Base-by-base conservation (phyloP, 352 stramenopile genomes). In the Phytophthora meadii region DNA sequence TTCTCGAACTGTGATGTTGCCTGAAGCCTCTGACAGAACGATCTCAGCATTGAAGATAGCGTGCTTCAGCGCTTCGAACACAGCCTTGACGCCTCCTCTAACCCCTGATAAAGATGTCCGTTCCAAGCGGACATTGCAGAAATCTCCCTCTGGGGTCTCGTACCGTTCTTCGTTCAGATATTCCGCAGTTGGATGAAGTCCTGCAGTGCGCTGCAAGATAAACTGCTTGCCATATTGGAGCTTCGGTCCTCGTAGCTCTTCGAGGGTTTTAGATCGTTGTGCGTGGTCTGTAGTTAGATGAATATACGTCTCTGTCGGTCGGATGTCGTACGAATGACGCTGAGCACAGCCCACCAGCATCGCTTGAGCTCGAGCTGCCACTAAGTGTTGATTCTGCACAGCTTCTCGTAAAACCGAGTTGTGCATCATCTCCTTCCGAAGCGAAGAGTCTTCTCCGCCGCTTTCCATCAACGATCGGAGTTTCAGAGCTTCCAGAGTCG, bases 91-190 rank as follows among this genome's bases (percentile, higher is more conserved):
- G 19, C 60, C 67, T 11, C 62, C 27, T 5, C 9, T 17, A 8
- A 70, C 46, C 19, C 45, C 22, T 19, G 49, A 19, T 2, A 81
- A 63, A 17, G 64, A 22, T 14, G 42, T 70, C 17, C 82, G 52
- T 28, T 81, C 75, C 36, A 84, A 88, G 10, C 76, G 77, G 10
- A 79, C 57, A 32, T 68, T 76, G 52, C 75, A 83, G 36, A 65
- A 79, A 48, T 86, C 77, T 1, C 72, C 68, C 1, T 62, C 54
- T 30, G 66, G 59, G 28, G 67, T 70, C 60, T 81, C 69, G 51
- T 61, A 72, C 22, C 61, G 50, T 25, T 71, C 50, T 34, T 84
- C 65, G 14, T 71, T 63, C 27, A 68, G 61, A 27, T 67, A 77
- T 1, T 54, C 42, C 5, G 59, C 46, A 5, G 68, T 63, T 7